Conservation (phyloP, 352 stramenopile genomes). For the Pythium scleroteichum region DNA sequence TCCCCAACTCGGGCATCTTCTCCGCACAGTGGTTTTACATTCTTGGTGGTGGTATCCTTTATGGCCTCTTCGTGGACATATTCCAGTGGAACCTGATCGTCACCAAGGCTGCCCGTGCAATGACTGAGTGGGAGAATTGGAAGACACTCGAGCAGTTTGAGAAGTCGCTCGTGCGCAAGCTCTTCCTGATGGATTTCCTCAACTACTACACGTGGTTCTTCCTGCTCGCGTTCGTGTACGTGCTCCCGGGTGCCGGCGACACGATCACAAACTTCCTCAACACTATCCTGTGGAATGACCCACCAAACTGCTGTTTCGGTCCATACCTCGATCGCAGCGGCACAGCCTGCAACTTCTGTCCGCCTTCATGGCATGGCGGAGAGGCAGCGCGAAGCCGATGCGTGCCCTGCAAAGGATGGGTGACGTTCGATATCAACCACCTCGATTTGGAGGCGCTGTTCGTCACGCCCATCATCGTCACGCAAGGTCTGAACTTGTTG, state of each 20-base stretch:
- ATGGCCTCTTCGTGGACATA: constrained; percentile 81
- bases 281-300: constrained; percentile 71
- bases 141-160: constrained; percentile 85
- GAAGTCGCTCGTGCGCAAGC: constrained; percentile 71
- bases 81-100: constrained; percentile 85
- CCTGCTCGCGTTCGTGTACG: constrained; percentile 83
- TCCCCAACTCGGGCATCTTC: constrained; percentile 60
- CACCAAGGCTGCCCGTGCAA: constrained; percentile 62
- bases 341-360: constrained; percentile 52
- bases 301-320: constrained; percentile 81
- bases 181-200: constrained; percentile 87
- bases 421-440: constrained; percentile 84
- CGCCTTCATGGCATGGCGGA: constrained; percentile 57
- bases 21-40: constrained; percentile 85
- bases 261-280: constrained; percentile 84
- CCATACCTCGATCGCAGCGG: constrained; percentile 62
- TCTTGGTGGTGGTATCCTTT: constrained; percentile 68
- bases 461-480: constrained; percentile 82
- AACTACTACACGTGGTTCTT: constrained; percentile 92
- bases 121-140: constrained; percentile 86
- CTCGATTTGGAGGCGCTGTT: constrained; percentile 81
- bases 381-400: constrained; percentile 41
- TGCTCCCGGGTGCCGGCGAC: constrained; percentile 77
- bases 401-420: constrained; percentile 67
- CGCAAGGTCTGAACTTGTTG: constrained; percentile 70